Evolutionary conservation across 768 basidiomycete genomes (phyloP), one percentile per base, ranked within the genome.

Genomic region (Lentinula lateritia): DNA sequence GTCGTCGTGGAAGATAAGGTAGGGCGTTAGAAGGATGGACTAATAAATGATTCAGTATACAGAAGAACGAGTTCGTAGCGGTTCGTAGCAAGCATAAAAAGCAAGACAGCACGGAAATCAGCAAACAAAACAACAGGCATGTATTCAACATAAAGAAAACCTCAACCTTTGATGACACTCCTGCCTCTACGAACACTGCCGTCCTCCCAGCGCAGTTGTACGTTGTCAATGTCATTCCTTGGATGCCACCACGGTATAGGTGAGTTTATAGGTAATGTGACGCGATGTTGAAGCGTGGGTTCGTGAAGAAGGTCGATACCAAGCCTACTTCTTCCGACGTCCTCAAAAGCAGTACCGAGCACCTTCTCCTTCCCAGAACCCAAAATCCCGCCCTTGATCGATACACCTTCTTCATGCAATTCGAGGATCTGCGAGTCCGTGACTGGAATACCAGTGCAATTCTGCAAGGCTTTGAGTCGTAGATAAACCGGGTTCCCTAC

Each of bases 301-400:
- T 45, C 42, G 7, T 45, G 41, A 15, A 46, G 39, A 32, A 43
- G 12, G 16, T 58, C 48, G 15, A 58, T 12, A 34, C 59, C 48
- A 8, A 60, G 41, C 13, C 39, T 32, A 41, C 59, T 60, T 15
- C 59, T 52, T 23, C 59, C 59, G 1, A 52, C 39, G 5, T 60
- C 59, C 59, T 60, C 59, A 42, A 52, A 60, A 8, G 59, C 59
- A n/a, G 39, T 52, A 12, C 59, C 59, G 15, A 52, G 39, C 6
- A 60, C 59, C 41, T 60, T 60, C n/a, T 60, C 59, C 38, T 39
- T 52, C 6, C 50, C 59, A 28, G 50, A 60, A 42, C 50, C 41
- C 35, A 50, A 42, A 5, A 60, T 12, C 2, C 50, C 59, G 9
- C 59, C 58, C 32, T 59, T 59, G 45, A 59, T 50, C 18, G 9